Evolutionary conservation across 768 basidiomycete species (phyloP), one percentile per base, ranked within the genome.

Genomic region (Tulasnella sp.): DNA sequence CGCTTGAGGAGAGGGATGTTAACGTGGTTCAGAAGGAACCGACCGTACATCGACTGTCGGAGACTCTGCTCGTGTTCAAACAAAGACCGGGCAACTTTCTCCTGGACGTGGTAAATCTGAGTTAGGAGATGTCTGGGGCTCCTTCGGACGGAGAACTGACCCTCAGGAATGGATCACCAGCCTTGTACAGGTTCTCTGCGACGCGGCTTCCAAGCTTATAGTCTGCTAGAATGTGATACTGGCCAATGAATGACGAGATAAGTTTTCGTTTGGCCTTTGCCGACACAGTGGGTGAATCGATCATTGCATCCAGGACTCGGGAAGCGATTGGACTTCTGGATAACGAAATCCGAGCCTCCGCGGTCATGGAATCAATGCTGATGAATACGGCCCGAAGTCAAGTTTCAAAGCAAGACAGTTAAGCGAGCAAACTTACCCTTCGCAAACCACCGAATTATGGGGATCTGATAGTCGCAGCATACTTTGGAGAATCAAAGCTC

Each of bases 201-300:
- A 99, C 91, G 70, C 95, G 88, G 81, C 93, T 94, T 69, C 98
- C 98, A 80, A 98, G 90, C 69, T 92, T 90, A 83, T 98, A 95
- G 82, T 96, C 93, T 6, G 93, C 93, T 44, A 99, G 90, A 40
- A 85, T 82, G 82, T 92, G 91, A 84, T 91, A 98, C 79, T 91
- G 88, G 7, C 91, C 93, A 51, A 95, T 88, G 82, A 97, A 90
- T 5, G 88, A 86, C 82, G 91, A 85, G 69, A 98, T 88, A 72
- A 97, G 88, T 80, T 88, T 86, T 11, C 93, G 89, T 80, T 93
- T 92, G 29, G 86, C 86, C 82, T 91, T 92, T 37, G 86, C 83
- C 2, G 90, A 83, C 0, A 94, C 89, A 0, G 90, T 88, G 1
- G 90, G 84, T 1, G 92, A 92, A 9, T 91, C 90, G 20, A 98